Evolutionary conservation across 1,284 basidiomycete genomes (phyloP), one percentile per base, ranked within the genome.

Genomic region (Cronartium ribicola): DNA sequence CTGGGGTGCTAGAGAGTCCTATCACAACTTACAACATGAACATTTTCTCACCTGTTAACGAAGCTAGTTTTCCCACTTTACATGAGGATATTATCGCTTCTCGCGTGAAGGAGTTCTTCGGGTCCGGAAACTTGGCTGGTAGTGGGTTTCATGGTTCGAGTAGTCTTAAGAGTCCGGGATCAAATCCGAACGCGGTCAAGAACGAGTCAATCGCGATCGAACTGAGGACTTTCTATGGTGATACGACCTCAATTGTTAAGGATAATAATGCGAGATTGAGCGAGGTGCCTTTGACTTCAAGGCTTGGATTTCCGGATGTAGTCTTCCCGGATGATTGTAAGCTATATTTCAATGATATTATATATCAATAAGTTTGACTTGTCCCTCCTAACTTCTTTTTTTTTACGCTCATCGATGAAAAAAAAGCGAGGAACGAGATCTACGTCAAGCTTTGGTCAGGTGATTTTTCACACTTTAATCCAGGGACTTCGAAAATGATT

Each of bases 281-380:
- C 75, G 91, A 90, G 77, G 87, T 88, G 5, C 89, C 93, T 0
- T 85, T 89, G 48, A 94, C 93, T 0, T 84, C 90, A 20, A 89
- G 93, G 5, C 87, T 98, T n/a, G 93, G 94, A 39, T 98, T 98
- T 80, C 91, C 94, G 0, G 95, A 98, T 78, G 93, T 96, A 1
- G 94, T 96, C 8, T 94, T 94, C 79, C 94, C 94, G 0, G 92
- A 91, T 7, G 90, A 93, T 77, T 96, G 7, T 98, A 97, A 82
- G 86, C 97, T 81, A 44, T 82, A 80, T 46, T 81, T 81, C 20
- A 81, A 83, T 62, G 84, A 86, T 8, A 85, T 88, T 41, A 84
- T 88, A 43, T 59, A 51, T 60, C 11, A 59, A 65, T 4, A 13
- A 14, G 13, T 51, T 14, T 51, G 20, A 51, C 20, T 20, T 3